phyloP scores from a whole-genome alignment of 345 rosid species.

The Bretschneidera sinensis region DNA sequence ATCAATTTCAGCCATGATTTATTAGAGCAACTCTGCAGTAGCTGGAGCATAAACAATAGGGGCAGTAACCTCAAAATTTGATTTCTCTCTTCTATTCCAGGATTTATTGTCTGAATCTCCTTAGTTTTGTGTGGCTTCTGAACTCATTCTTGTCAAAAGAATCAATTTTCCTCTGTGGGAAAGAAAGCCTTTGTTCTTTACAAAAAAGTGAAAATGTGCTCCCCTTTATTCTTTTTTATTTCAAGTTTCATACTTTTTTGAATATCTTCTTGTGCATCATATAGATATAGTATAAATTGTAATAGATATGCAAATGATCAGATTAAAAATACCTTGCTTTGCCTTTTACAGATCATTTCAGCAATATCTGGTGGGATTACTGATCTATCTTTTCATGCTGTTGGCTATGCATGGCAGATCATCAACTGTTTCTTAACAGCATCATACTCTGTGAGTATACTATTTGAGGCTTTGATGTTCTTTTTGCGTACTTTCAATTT shows the following conservation, averaged over 20 bases:
- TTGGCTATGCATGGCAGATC: slow-evolving; percentile 95
- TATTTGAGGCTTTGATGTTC: background rate
- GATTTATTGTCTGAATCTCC: no score
- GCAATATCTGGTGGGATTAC: slow-evolving; percentile 97
- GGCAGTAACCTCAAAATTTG: background rate
- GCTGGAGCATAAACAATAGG: background rate
- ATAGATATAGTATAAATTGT: background rate
- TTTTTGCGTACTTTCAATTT: background rate
- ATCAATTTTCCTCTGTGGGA: background rate
- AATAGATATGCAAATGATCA: background rate
- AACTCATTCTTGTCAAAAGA: background rate
- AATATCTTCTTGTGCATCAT: background rate
- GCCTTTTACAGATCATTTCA: slow-evolving; percentile 64
- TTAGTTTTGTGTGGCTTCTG: background rate
- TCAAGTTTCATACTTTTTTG: no score
- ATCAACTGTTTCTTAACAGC: slow-evolving; percentile 89
- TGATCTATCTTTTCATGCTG: slow-evolving; percentile 80
- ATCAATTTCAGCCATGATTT: no score
- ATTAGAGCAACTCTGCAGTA: background rate
- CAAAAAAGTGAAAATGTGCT: background rate
- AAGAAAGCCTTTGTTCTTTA: background rate
- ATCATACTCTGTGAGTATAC: slow-evolving; percentile 87
- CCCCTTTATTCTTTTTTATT: no score
- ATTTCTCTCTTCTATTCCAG: background rate
- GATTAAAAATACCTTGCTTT: slow-evolving; percentile 7